Evolutionary conservation across 2,329 filamentous ascomycete genomes (phyloP).

Genomic region (Trichoderma sp.): DNA sequence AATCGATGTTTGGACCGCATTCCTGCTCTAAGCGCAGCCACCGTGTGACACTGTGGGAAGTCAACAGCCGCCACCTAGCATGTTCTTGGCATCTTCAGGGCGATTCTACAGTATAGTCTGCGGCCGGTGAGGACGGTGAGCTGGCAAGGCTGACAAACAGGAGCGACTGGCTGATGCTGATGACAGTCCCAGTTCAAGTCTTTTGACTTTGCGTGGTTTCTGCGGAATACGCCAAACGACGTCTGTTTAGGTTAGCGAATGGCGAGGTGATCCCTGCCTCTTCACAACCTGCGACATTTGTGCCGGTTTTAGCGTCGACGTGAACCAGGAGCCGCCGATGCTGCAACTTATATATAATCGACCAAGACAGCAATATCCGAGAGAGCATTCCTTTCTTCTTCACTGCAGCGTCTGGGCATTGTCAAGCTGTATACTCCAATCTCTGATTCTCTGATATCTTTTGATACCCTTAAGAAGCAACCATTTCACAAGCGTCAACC

Average conservation of each 20-base stretch:
- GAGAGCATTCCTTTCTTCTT: background rate
- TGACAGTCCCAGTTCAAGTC: background rate
- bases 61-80: background rate
- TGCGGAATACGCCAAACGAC: background rate
- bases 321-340: background rate
- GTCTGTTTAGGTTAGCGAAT: background rate
- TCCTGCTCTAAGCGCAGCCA: background rate
- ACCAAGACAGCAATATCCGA: background rate
- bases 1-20: background rate
- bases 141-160: background rate
- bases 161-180: too few species aligned
- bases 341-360: slow-evolving; percentile 10
- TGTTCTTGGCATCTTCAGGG: background rate
- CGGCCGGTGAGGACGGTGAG: background rate
- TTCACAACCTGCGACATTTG: slow-evolving; percentile 37
- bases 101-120: background rate
- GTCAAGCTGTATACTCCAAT: too few species aligned
- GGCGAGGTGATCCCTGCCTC: slow-evolving; percentile 17
- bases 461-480: background rate
- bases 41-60: slow-evolving; percentile 1
- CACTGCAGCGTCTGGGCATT: background rate
- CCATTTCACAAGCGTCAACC: background rate
- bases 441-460: background rate
- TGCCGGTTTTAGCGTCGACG: slow-evolving; percentile 40
- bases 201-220: background rate